Evolutionary conservation across 495 filamentous ascomycete species (phyloP).

Genomic region (Penicillium psychrofluorescens): DNA sequence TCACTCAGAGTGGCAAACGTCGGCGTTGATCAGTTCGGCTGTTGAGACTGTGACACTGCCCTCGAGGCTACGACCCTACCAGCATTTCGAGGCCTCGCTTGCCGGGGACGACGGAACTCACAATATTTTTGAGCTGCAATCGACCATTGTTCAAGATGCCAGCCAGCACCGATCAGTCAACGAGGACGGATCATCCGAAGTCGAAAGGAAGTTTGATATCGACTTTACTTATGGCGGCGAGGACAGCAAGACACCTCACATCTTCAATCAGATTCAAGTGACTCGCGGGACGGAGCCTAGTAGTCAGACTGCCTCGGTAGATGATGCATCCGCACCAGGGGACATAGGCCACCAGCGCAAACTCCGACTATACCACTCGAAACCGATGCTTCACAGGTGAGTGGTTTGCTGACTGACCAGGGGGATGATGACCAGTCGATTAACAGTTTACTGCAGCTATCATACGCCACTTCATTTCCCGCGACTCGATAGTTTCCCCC

Average conservation of each 20-base stretch:
- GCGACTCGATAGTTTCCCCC: conserved; percentile 73
- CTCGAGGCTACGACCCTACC: conserved; percentile 54
- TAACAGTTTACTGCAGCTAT: conserved; percentile 34
- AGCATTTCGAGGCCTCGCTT: conserved; percentile 62
- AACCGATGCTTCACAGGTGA: conserved; percentile 54
- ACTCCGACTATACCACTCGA: conserved; percentile 27
- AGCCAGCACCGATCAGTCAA: conserved; percentile 8
- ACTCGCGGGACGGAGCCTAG: conserved; percentile 33
- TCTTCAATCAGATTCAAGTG: conserved; percentile 57
- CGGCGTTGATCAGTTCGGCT: conserved; percentile 68
- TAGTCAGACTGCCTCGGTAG: conserved; percentile 21
- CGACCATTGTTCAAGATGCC: conserved; percentile 32
- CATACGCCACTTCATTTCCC: conserved; percentile 61
- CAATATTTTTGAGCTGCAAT: conserved; percentile 67
- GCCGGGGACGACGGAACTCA: conserved; percentile 70
- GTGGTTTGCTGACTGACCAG: too few relatives aligned
- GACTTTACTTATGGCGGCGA: conserved; percentile 46
- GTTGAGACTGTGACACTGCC: conserved; percentile 77
- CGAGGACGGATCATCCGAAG: conserved; percentile 9
- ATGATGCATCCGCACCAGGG: conserved; percentile 5
- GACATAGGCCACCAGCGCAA: conserved; percentile 28
- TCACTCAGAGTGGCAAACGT: conserved; percentile 71
- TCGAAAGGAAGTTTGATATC: conserved; percentile 45
- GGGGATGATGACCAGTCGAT: not conserved
- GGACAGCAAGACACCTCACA: conserved; percentile 34